Evolutionary conservation across 805 yeast species (phyloP).

Genomic region (Candida awuae): DNA sequence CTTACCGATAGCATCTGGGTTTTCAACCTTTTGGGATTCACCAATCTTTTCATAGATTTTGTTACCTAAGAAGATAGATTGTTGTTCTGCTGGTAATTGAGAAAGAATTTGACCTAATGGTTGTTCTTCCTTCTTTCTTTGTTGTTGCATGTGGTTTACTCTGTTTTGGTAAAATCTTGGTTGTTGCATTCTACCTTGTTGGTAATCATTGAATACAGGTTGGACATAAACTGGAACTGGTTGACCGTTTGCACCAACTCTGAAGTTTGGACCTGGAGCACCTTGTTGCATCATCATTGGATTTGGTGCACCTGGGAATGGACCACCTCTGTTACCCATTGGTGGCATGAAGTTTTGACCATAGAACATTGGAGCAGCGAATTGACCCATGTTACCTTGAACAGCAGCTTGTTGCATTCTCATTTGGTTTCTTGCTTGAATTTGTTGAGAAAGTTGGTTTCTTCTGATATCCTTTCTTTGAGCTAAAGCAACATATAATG

Average conservation of each 20-base stretch:
- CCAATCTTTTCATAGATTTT: slow-evolving; percentile 90
- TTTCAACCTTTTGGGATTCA: slow-evolving; percentile 78
- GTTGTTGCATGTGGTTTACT: slow-evolving; percentile 23
- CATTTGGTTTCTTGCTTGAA: slow-evolving; percentile 96
- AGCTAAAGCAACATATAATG: slow-evolving; percentile 96
- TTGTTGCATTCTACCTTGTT: slow-evolving; percentile 40
- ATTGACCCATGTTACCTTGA: slow-evolving; percentile 77
- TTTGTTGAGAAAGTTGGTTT: slow-evolving; percentile 93
- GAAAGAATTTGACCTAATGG: slow-evolving; percentile 55
- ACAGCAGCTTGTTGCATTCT: slow-evolving; percentile 97
- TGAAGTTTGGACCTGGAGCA: slow-evolving; percentile 53
- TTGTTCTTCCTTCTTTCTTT: slow-evolving; percentile 25
- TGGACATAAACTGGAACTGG: slow-evolving; percentile 79
- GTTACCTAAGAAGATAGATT: slow-evolving; percentile 97
- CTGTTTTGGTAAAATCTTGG: slow-evolving; percentile 42
- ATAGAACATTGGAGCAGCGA: slow-evolving; percentile 80
- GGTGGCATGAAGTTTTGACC: slow-evolving; percentile 64
- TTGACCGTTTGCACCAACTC: slow-evolving; percentile 76
- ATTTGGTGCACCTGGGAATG: slow-evolving; percentile 65
- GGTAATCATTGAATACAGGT: slow-evolving; percentile 65
- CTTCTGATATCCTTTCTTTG: slow-evolving; percentile 98
- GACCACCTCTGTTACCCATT: slow-evolving; percentile 55
- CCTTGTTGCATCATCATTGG: slow-evolving; percentile 66
- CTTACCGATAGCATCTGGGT: slow-evolving; percentile 94
- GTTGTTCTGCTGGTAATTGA: slow-evolving; percentile 75